Conservation (phyloP, 1,284 basidiomycete species). For the Anthracocystis setariae region DNA sequence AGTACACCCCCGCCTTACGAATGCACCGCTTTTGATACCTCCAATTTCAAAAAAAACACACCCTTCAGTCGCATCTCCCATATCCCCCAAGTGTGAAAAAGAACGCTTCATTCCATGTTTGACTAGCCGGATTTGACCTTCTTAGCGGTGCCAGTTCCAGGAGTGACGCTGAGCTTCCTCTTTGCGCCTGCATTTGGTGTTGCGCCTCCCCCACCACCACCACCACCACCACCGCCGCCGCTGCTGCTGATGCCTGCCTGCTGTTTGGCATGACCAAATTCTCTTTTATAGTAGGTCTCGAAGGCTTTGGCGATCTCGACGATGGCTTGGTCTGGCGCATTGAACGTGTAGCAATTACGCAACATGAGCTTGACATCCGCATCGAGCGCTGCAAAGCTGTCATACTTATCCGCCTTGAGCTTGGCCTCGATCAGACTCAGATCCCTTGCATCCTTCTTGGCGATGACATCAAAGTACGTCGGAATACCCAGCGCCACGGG, state of each 20-base stretch:
- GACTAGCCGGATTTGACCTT: conserved; percentile 30
- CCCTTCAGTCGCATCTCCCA: too few species aligned
- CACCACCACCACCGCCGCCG: conserved; percentile 8
- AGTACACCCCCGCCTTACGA: too few species aligned
- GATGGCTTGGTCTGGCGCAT: conserved; percentile 81
- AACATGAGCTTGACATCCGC: conserved; percentile 86
- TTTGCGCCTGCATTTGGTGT: conserved; percentile 6
- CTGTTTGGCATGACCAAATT: conserved; percentile 44
- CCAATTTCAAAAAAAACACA: too few species aligned
- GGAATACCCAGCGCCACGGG: conserved; percentile 78
- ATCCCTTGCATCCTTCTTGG: conserved; percentile 86
- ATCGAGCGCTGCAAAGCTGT: conserved; percentile 79
- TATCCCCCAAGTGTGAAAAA: too few species aligned
- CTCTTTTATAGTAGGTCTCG: conserved; percentile 65
- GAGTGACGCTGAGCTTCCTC: conserved; percentile 13
- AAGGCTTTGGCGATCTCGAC: conserved; percentile 70
- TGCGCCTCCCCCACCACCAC: not conserved
- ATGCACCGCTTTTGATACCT: too few species aligned
- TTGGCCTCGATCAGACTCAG: conserved; percentile 82
- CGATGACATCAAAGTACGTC: conserved; percentile 83
- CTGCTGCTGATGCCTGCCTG: conserved; percentile 24
- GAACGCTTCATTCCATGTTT: not conserved
- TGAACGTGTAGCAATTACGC: conserved; percentile 84
- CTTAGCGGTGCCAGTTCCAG: conserved; percentile 17
- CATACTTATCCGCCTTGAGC: conserved; percentile 84